Evolutionary conservation across 2,329 filamentous ascomycete species (phyloP).

Genomic region (Curvularia sp.): DNA sequence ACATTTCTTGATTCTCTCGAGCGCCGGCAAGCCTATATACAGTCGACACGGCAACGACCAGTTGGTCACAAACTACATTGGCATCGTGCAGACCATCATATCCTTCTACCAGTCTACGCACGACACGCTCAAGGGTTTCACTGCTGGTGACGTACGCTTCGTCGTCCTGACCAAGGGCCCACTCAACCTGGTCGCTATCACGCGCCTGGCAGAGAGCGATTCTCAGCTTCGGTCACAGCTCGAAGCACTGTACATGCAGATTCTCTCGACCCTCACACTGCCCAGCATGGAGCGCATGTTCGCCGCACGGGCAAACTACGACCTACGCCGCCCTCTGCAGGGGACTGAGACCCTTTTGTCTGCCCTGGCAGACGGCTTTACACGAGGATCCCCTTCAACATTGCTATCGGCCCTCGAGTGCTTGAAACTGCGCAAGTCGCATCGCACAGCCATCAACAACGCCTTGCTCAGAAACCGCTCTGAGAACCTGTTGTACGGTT

Average conservation of each 20-base stretch:
- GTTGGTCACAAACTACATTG: constrained; percentile 91
- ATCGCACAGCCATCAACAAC: constrained; percentile 85
- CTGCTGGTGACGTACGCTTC: constrained; percentile 84
- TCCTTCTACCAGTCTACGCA: constrained; percentile 88
- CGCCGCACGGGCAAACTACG: constrained; percentile 87
- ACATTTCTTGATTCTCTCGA: constrained; percentile 95
- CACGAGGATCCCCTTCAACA: constrained; percentile 85
- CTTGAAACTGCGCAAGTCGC: constrained; percentile 86
- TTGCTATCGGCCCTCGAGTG: constrained; percentile 92
- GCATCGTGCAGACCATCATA: constrained; percentile 95
- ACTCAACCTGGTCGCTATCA: constrained; percentile 92
- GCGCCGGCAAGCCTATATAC: constrained; percentile 96
- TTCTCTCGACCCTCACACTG: constrained; percentile 90
- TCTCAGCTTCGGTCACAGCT: constrained; percentile 84
- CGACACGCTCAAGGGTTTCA: constrained; percentile 81
- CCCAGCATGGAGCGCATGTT: constrained; percentile 88
- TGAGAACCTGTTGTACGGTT: constrained; percentile 83
- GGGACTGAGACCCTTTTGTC: constrained; percentile 91
- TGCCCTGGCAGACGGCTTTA: constrained; percentile 93
- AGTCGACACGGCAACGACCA: constrained; percentile 91
- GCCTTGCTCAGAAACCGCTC: constrained; percentile 80
- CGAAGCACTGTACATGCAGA: constrained; percentile 97
- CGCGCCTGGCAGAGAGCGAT: constrained; percentile 90
- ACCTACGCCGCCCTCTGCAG: constrained; percentile 85
- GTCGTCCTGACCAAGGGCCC: constrained; percentile 85